Base-by-base conservation (phyloP, 257 asterid species). In the Thymus mandschuricus region DNA sequence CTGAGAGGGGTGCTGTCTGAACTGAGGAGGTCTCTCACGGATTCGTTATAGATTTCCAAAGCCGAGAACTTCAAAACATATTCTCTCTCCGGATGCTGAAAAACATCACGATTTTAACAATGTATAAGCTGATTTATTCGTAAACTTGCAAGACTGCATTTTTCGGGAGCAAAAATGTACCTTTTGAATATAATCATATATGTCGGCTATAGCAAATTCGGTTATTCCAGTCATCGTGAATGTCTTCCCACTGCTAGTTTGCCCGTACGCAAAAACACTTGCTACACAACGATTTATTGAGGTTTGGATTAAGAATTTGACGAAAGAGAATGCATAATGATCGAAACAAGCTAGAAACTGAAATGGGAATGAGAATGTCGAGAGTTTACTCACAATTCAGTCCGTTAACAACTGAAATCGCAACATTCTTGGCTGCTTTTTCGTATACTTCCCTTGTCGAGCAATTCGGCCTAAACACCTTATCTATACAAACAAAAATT, bases 211-310 rank as follows among this genome's bases (percentile, higher is more conserved):
- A n/a, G 99, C 88, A 71, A 82, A 94, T 85, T 89, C 92, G 0
- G 98, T 94, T 40, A 94, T 81, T 60, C 99, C 99, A 70, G 86
- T 82, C 99, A 94, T 94, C 6, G 99, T 94, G 75, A 74, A 94
- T 0, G 99, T 94, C 86, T 94, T 94, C 66, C 99, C 99, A 67
- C 99, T 94, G 87, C 97, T 91, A 3, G 99, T 94, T 81, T 94
- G 99, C 45, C 99, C 99, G 70, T 94, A 91, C 0, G 99, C 98
- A 72, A 94, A 92, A 49, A 94, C 89, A 76, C 96, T 91, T 49
- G 99, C 99, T 94, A 73, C 75, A 86, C 55, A 62, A 71, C 38
- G 77, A 13, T 66, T 15, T 30, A 51, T 50, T 69, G 69, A 8
- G 1, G 30, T 60, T 54, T 62, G 45, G 74, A 13, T 58, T 40